These are phyloP conservation scores for Soucietia sequanensis DNA, from an alignment of 805 yeast genomes.

Conservation along the genomic window DNA sequence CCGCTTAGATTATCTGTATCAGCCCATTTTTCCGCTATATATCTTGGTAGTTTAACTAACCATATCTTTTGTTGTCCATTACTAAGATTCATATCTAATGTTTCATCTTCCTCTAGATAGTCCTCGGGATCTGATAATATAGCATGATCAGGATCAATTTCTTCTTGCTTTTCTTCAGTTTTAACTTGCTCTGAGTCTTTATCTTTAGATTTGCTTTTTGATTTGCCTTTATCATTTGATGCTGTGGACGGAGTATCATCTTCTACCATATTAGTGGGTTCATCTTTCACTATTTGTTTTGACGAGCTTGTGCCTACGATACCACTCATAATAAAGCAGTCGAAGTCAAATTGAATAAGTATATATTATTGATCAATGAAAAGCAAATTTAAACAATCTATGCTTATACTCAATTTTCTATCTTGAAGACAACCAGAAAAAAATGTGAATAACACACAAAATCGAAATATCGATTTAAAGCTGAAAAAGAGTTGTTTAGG, in stretches of 20 bases:
- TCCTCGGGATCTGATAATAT: constrained; percentile 44
- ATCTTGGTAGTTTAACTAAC: constrained; percentile 89
- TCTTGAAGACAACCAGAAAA: too few relatives aligned
- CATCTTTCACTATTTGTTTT: background rate
- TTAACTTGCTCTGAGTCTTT: constrained; percentile 11
- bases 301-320: constrained; percentile 1
- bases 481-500: background rate
- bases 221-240: too few relatives aligned
- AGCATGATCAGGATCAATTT: constrained; percentile 25
- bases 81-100: constrained; percentile 71
- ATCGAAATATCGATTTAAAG: background rate
- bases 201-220: constrained; percentile 11
- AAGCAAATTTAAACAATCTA: too few relatives aligned
- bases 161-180: constrained; percentile 6
- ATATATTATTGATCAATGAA: background rate
- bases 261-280: background rate
- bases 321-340: background rate
- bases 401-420: too few relatives aligned
- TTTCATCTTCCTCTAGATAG: constrained; percentile 56
- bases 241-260: too few relatives aligned
- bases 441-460: background rate
- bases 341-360: background rate
- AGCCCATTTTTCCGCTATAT: constrained; percentile 79
- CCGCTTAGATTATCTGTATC: constrained; percentile 61
- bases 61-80: constrained; percentile 73